Percentiles rank a stretch among this genome's conserved stretches.
These are phyloP conservation scores for Populus davidiana DNA, from an alignment of 345 rosid genomes.

Conservation along the genomic window DNA sequence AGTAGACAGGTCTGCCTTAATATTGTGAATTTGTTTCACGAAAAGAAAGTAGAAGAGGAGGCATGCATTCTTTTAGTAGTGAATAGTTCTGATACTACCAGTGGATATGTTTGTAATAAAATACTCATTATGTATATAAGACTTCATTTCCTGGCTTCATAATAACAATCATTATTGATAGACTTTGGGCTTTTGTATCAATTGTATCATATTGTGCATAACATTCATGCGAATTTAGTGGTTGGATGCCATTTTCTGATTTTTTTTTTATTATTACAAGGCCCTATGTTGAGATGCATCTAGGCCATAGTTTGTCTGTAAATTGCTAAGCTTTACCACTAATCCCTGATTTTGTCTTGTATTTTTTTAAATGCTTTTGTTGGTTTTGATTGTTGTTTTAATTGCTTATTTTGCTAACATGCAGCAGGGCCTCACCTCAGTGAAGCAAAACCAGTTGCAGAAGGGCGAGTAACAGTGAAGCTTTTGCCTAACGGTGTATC, in stretches of 20 bases:
- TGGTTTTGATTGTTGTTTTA: constrained; percentile 2
- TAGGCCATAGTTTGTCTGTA: not conserved
- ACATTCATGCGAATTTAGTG: not conserved
- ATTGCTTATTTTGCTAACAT: constrained; percentile 15
- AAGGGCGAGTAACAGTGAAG: constrained; percentile 17
- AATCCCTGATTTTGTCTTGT: not conserved
- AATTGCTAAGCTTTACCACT: not conserved
- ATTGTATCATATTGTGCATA: not conserved
- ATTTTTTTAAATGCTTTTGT: not conserved
- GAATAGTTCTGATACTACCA: not conserved
- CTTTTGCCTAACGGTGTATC: constrained; percentile 30
- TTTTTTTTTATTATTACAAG: not conserved
- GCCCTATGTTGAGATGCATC: not conserved
- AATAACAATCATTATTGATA: not conserved
- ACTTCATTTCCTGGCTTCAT: not conserved
- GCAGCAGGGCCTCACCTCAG: constrained; percentile 35
- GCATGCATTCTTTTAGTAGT: not conserved
- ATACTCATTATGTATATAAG: not conserved
- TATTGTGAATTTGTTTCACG: not conserved
- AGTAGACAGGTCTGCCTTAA: not conserved
- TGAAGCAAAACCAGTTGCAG: constrained; percentile 42
- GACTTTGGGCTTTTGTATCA: not conserved
- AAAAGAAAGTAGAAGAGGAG: not conserved
- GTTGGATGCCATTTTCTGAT: not conserved
- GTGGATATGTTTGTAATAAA: not conserved